Percentiles rank a stretch among this genome's conserved stretches.
These are phyloP conservation scores for Tolypocladium pustulatum DNA, from an alignment of 2,329 filamentous ascomycete genomes.

Conservation along the genomic window DNA sequence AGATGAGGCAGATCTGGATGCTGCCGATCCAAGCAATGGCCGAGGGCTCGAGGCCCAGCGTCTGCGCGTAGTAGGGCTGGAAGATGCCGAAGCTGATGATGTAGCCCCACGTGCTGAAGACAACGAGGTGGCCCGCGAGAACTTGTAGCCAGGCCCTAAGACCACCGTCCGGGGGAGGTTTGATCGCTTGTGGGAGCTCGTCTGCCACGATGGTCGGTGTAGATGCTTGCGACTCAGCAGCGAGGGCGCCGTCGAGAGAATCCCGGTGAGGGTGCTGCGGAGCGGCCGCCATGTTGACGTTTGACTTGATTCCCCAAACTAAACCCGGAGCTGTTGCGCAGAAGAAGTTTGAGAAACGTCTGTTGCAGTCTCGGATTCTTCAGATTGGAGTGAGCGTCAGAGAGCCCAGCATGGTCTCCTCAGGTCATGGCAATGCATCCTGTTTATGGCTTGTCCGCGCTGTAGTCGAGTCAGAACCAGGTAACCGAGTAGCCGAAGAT, in stretches of 20 bases:
- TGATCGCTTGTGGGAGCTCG: background rate
- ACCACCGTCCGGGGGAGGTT: constrained; percentile 23
- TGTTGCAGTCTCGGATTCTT: background rate
- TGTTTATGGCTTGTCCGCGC: background rate
- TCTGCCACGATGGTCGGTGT: background rate
- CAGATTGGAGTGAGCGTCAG: no score
- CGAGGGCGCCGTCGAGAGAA: background rate
- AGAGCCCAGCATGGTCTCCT: background rate
- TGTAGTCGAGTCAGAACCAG: background rate
- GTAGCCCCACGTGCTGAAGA: constrained; percentile 28
- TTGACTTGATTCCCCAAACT: background rate
- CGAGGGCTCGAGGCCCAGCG: constrained; percentile 20
- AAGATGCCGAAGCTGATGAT: constrained; percentile 28
- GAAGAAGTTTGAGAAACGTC: background rate
- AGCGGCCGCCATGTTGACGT: background rate
- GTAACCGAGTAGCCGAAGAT: background rate
- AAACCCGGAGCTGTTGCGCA: background rate
- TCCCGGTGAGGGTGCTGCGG: background rate
- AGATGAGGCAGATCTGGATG: constrained; percentile 32
- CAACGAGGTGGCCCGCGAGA: constrained; percentile 23
- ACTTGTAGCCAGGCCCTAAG: constrained; percentile 27
- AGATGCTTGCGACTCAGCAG: background rate
- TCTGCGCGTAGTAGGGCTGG: constrained; percentile 25
- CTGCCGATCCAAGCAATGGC: constrained; percentile 39
- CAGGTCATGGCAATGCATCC: background rate